These are phyloP conservation scores for Pyricularia sp. DNA, from an alignment of 2,329 filamentous ascomycete species.

Conservation along the genomic window DNA sequence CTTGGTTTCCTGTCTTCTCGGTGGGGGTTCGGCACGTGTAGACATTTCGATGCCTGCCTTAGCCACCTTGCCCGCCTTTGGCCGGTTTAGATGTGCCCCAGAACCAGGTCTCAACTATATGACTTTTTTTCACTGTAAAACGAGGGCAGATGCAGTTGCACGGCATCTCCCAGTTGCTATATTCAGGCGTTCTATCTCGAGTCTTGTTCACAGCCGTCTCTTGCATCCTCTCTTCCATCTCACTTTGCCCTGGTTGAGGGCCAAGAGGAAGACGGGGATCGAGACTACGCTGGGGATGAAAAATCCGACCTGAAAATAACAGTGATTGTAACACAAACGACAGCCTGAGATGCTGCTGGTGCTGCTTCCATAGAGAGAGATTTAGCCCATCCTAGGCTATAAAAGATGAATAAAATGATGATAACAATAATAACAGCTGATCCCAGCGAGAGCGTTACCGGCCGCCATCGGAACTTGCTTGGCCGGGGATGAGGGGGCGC, in stretches of 20 bases:
- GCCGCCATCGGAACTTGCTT: neutral
- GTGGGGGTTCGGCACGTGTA: neutral
- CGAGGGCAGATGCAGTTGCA: neutral
- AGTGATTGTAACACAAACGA: neutral
- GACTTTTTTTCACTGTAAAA: neutral
- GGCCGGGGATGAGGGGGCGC: neutral
- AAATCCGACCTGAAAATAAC: neutral
- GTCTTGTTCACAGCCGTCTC: neutral
- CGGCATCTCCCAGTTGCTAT: neutral
- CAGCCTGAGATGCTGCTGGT: neutral
- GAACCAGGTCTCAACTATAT: neutral
- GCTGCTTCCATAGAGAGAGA: neutral
- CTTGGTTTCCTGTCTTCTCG: neutral
- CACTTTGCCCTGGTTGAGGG: neutral
- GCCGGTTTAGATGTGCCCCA: neutral
- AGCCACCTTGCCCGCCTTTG: neutral
- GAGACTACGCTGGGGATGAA: neutral
- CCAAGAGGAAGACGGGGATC: neutral
- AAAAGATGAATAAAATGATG: neutral
- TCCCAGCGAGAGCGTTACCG: neutral
- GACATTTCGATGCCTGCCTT: neutral
- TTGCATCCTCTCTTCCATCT: neutral
- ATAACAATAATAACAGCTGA: neutral
- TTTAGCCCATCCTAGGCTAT: neutral
- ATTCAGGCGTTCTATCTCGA: neutral